Evolutionary conservation across 495 filamentous ascomycete species (phyloP), one percentile per base, ranked within the genome.

Genomic region (Pseudevernia furfuracea): DNA sequence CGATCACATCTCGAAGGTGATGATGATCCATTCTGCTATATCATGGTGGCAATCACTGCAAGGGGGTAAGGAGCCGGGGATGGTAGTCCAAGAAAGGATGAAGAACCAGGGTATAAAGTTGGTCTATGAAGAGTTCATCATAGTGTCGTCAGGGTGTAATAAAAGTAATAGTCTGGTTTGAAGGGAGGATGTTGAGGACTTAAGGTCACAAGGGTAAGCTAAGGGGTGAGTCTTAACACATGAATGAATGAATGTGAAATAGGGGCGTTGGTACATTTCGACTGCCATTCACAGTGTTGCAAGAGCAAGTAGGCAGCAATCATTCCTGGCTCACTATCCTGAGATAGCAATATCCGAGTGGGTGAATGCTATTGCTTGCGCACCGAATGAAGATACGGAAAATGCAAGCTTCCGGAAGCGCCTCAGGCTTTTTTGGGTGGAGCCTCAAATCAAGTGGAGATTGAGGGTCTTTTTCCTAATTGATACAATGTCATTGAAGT

Each of bases 1-100:
- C 66, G 52, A 70, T 63, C 19, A 70, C 28, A 3, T 63, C 52
- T 15, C 43, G 59, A 17, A 38, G 58, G 7, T 56, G 17, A 11
- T 23, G 21, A 25, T 23, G 61, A 57, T 39, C 28, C 61, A 63
- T 63, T 32, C 17, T 23, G 28, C 11, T 21, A 25, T 38, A 21
- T 17, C 15, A 32, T n/a, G 11, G 49, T 2, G 38, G 49, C 23
- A n/a, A n/a, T n/a, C n/a, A n/a, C n/a, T n/a, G n/a, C n/a, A n/a
- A n/a, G n/a, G n/a, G n/a, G n/a, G n/a, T n/a, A n/a, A n/a, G n/a
- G n/a, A n/a, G n/a, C n/a, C n/a, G n/a, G n/a, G n/a, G n/a, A n/a
- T 52, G 12, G 23, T 28, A 52, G n/a, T 28, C n/a, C 11, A 8
- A 52, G 46, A 23, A 52, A 52, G 46, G 10, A 9, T 15, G 30